A percentile compares a stretch with the other conserved stretches of the same genome.
Evolutionary conservation across 1,284 basidiomycete species (phyloP).

Genomic region (Somion occarium): DNA sequence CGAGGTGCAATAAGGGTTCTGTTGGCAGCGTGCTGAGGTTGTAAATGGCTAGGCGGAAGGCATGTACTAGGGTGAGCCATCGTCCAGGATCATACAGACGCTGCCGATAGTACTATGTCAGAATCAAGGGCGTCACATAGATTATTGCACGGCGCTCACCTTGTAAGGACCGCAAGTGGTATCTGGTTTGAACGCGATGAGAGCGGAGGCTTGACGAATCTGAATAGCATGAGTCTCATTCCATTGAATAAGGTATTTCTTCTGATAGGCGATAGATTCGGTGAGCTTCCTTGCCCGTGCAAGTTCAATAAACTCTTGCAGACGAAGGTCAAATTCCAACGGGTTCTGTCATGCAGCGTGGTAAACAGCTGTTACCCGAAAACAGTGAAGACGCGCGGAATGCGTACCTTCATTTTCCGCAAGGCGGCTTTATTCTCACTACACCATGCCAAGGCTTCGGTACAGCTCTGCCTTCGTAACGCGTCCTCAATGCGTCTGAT

Average conservation of each 20-base stretch:
- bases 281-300: conserved; percentile 60
- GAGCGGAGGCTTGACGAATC: conserved; percentile 71
- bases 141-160: conserved; percentile 29
- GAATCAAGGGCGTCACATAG: background rate
- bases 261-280: conserved; percentile 83
- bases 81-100: conserved; percentile 76
- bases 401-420: conserved; percentile 82
- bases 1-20: conserved; percentile 81
- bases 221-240: conserved; percentile 74
- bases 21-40: conserved; percentile 82
- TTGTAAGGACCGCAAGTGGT: conserved; percentile 71
- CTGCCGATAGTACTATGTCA: conserved; percentile 33
- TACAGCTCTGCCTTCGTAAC: conserved; percentile 70
- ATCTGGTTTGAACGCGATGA: conserved; percentile 69
- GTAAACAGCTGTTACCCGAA: background rate
- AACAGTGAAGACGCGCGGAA: background rate
- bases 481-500: conserved; percentile 83
- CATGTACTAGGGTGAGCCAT: conserved; percentile 69
- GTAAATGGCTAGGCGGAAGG: conserved; percentile 84
- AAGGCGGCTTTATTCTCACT: conserved; percentile 92
- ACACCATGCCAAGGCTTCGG: conserved; percentile 92
- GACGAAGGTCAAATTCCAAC: conserved; percentile 91
- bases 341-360: conserved; percentile 58
- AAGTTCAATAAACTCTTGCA: conserved; percentile 96
- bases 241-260: conserved; percentile 82